Evolutionary conservation across 2,329 filamentous ascomycete genomes (phyloP).

Genomic region (Trichoderma lentiforme): DNA sequence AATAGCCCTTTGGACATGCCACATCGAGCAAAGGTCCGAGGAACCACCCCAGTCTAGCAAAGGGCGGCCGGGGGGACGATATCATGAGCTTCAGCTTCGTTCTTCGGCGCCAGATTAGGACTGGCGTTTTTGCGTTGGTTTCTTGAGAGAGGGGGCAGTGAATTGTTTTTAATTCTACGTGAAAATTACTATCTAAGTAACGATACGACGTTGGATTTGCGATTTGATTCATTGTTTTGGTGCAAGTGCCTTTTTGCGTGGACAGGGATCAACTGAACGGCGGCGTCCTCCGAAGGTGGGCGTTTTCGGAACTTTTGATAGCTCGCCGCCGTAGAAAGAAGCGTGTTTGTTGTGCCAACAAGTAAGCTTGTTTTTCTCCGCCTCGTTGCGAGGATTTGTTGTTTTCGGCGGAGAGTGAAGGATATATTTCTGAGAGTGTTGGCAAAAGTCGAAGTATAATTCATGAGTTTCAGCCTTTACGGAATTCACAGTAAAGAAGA

Average conservation of each 20-base stretch:
- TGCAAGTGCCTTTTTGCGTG: not conserved
- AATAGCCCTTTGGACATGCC: conserved; percentile 1
- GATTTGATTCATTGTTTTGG: not conserved
- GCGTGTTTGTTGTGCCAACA: not conserved
- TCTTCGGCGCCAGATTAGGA: not conserved
- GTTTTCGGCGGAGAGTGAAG: not conserved
- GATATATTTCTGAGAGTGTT: not conserved
- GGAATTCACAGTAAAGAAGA: not conserved
- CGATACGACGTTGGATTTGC: not conserved
- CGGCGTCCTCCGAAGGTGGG: conserved; percentile 8
- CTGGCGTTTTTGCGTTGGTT: not conserved
- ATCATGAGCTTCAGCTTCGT: not conserved
- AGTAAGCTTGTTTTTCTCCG: not conserved
- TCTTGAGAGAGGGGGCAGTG: not conserved
- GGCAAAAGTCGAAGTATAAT: not conserved
- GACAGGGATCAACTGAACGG: not conserved
- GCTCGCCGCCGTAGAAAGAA: not conserved
- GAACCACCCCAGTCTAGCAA: not conserved
- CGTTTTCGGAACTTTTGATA: conserved; percentile 13
- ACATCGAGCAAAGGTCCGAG: not conserved
- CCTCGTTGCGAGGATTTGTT: not conserved
- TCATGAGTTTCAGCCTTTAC: not conserved
- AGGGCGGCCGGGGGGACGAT: not conserved
- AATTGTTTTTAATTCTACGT: not conserved
- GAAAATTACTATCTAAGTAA: not conserved